Evolutionary conservation across 1,284 basidiomycete species (phyloP).

Genomic region (Moesziomyces globuligerus): DNA sequence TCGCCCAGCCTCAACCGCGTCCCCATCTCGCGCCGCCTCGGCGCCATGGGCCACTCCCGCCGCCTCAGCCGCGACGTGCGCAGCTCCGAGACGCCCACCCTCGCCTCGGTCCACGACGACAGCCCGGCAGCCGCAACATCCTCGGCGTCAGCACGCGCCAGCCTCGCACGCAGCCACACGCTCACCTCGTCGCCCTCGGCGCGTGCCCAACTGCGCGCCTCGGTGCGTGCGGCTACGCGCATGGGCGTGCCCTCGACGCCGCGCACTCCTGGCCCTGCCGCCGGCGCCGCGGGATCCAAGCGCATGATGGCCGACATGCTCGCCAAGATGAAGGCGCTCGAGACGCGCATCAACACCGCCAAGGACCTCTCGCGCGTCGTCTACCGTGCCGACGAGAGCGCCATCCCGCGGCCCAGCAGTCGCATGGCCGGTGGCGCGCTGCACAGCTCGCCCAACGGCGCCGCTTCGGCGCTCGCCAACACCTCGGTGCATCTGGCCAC

Average conservation of each 20-base stretch:
- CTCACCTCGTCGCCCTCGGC: slow-evolving; percentile 34
- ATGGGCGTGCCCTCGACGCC: slow-evolving; percentile 18
- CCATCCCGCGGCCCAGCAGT: slow-evolving; percentile 61
- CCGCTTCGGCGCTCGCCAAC: slow-evolving; percentile 1
- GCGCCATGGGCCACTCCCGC: slow-evolving; percentile 41
- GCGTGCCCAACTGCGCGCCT: slow-evolving; percentile 34
- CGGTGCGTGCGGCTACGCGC: slow-evolving; percentile 29
- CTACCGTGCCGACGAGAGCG: slow-evolving; percentile 43
- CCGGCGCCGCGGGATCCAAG: slow-evolving; percentile 20
- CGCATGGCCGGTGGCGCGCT: slow-evolving; percentile 39
- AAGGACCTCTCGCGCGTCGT: slow-evolving; percentile 36
- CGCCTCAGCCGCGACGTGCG: slow-evolving; percentile 41
- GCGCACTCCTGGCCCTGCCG: slow-evolving; percentile 4
- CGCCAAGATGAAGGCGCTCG: slow-evolving; percentile 60
- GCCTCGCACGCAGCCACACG: slow-evolving; percentile 2
- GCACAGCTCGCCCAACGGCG: slow-evolving; percentile 21
- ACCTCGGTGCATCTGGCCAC: slow-evolving; percentile 23
- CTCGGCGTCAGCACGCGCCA: slow-evolving; percentile 17
- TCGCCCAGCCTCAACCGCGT: slow-evolving; percentile 41
- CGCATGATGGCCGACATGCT: slow-evolving; percentile 59
- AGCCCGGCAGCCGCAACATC: slow-evolving; percentile 19
- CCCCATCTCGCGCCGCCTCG: slow-evolving; percentile 31
- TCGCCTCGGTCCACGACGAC: slow-evolving; percentile 42
- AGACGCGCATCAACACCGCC: slow-evolving; percentile 56
- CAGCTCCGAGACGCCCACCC: slow-evolving; percentile 19